Evolutionary conservation across 2,329 filamentous ascomycete species (phyloP), one percentile per base, ranked within the genome.

Genomic region (Epichloe glyceriae): DNA sequence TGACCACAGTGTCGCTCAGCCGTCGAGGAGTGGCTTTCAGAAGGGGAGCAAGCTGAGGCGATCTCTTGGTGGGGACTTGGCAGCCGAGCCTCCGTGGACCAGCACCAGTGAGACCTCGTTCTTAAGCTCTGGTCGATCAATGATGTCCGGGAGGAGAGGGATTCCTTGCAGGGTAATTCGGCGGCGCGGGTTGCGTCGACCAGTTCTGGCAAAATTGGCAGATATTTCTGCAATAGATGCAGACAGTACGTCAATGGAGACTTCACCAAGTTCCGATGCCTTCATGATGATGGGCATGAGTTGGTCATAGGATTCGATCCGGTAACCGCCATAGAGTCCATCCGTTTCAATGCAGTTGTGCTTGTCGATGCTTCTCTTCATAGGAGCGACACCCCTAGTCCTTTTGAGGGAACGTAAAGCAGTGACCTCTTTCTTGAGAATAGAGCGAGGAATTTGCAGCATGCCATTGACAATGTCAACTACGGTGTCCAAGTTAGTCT

Each of bases 31-130:
- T 55, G 42, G 47, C 55, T 56, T 60, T 60, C 47, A 64, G 53
- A 6, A 62, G 62, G 41, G 53, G 62, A 2, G 56, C 55, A 12
- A 61, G 58, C n/a, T 57, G 56, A 22, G 59, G 54, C 30, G 58
- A 52, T 38, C 58, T 58, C 58, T 67, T 67, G 19, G 57, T 60
- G 1, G 65, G 65, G 64, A 67, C 42, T 64, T 58, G 1, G 59
- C 7, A 20, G 35, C 52, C 46, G 56, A 56, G 50, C 55, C 41
- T 5, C 53, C 49, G 2, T 58, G 59, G 15, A 57, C 56, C 17
- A 53, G 55, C 35, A 60, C 55, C 30, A 60, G 47, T 7, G 57
- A 49, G 22, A 56, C 54, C 7, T 61, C 54, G 37, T 60, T 62
- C 26, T 59, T 58, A 20, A 61, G 60, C 33, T 67, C 64, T 1